Base-by-base conservation (phyloP, 768 basidiomycete species). In the Russula sp. region DNA sequence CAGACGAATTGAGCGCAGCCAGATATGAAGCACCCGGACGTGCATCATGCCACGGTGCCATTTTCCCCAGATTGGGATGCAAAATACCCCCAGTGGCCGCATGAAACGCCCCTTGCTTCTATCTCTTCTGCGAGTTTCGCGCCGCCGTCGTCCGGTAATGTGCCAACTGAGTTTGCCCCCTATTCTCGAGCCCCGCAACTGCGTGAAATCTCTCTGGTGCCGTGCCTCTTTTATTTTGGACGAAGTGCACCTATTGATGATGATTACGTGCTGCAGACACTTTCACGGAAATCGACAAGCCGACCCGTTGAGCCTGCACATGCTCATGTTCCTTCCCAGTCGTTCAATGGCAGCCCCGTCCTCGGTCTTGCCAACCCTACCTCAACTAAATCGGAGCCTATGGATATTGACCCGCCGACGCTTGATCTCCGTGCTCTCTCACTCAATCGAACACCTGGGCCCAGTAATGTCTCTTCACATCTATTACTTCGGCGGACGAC, bases 351-450 rank as follows among this genome's bases (percentile, higher is more conserved):
- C 11, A 6, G 57, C 37, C 16, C 48, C 22, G 2, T 39, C 22
- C 10, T 47, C 14, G 47, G 18, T 39, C 27, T 4, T 22, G 20
- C 35, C 31, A 31, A 20, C 22, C n/a, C 47, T 16, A 18, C 40
- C 31, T 16, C 27, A n/a, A 22, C 37, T 31, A 63, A 37, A 2
- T 35, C 58, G 56, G 18, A 62, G 31, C 56, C 61, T 48, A 44
- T 62, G 64, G 39, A 58, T 52, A 20, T 45, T 53, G 39, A 55
- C 35, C 61, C 56, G 48, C 59, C 57, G 42, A 55, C 34, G 22
- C 34, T 58, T 14, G 66, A 67, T 44, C 65, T 67, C 44, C 54
- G 54, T 57, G 55, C 58, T 31, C 63, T 64, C 27, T 45, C 58
- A 42, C 47, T 63, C 35, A 49, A 45, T 52, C 51, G 51, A 4